Evolutionary conservation across 208 protist species (phyloP), one percentile per base, ranked within the genome.

Genomic region (Leishmania mexicana): DNA sequence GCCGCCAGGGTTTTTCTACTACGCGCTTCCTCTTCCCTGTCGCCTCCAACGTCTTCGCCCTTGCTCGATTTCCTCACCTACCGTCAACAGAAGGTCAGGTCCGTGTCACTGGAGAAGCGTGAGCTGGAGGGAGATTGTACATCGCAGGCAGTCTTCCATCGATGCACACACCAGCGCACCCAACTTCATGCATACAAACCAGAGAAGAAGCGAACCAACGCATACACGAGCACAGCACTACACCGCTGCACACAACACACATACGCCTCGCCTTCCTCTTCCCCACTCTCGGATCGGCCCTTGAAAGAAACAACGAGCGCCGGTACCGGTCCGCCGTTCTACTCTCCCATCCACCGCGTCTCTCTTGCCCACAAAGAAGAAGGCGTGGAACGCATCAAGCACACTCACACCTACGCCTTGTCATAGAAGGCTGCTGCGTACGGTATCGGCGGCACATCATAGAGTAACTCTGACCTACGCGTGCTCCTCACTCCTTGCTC

Each of bases 341-440:
- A 31, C 40, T 17, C n/a, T 19, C 28, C 47, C 45, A 31, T 51
- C 67, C 40, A 19, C 40, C 6, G 67, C 67, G 67, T 49, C 2
- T 73, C 8, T 31, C 24, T 28, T 49, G 19, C 38, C 70, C 42
- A 74, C 40, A 19, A 74, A 51, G 70, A 28, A 15, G 24, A 74
- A 53, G 10, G 45, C 28, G 45, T 5, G 4, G 21, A 38, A 31
- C 4, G 31, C 53, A 47, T 11, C 24, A 47, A 35, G 35, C 38
- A 42, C 51, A 62, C 53, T 42, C 53, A 58, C 38, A 28, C 73
- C 47, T 47, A 51, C 19, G n/a, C 53, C 60, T 42, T 62, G 11
- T 47, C 47, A 76, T 76, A 76, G 31, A 76, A 62, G 51, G 21
- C 53, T 76, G n/a, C 47, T 74, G 28, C 24, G 11, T n/a, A 35